These are phyloP conservation scores for Echium plantagineum DNA, from an alignment of 257 asterid genomes.

Conservation along the genomic window DNA sequence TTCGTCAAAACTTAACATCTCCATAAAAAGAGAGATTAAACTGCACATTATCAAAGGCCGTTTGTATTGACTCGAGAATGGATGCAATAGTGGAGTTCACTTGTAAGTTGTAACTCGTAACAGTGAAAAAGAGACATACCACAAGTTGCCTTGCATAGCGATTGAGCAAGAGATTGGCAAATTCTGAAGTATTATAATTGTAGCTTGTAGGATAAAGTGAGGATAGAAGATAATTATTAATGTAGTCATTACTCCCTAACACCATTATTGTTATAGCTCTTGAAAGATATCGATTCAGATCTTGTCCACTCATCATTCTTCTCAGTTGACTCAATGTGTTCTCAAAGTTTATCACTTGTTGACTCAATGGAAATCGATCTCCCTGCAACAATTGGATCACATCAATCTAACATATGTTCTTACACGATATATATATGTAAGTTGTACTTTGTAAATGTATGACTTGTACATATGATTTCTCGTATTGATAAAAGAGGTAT, in stretches of 20 bases:
- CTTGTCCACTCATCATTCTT: conserved; percentile 29
- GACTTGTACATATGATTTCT: no score
- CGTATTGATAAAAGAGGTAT: no score
- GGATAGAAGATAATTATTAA: conserved; percentile 82
- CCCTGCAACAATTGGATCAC: conserved; percentile 55
- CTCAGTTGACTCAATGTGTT: conserved; percentile 48
- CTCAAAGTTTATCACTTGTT: conserved; percentile 75
- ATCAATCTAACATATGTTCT: no score
- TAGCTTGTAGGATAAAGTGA: conserved; percentile 47
- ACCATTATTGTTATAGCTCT: conserved; percentile 50
- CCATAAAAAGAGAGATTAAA: no score
- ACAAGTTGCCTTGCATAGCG: conserved; percentile 66
- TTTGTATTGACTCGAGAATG: no score
- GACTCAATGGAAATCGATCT: conserved; percentile 55
- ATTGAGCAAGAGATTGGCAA: conserved; percentile 61
- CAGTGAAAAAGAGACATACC: no score
- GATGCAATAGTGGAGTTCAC: no score
- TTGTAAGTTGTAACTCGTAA: no score
- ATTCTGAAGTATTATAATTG: conserved; percentile 57
- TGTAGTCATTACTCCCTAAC: conserved; percentile 90
- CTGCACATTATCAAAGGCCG: no score
- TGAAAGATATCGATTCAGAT: conserved; percentile 35
- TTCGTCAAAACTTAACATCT: no score
- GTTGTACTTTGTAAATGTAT: no score
- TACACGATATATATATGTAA: no score